phyloP scores from a whole-genome alignment of 2,329 filamentous ascomycete species.

The Penicillium thymicola region DNA sequence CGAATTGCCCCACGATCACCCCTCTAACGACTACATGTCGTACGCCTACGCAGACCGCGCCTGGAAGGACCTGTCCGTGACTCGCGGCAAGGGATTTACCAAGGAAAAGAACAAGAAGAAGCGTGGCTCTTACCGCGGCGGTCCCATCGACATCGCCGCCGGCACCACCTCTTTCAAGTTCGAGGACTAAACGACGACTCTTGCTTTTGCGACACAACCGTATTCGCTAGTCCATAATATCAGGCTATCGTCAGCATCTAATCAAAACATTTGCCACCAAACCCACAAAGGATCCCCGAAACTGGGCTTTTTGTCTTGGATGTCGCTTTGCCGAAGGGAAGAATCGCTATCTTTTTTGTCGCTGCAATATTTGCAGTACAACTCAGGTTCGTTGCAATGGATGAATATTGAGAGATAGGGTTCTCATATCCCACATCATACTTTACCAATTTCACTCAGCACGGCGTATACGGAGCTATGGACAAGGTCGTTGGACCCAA shows the following conservation, averaged over 20 bases:
- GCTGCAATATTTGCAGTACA: not conserved
- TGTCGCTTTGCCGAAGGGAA: not conserved
- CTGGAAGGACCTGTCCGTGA: conserved; percentile 82
- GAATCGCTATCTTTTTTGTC: not conserved
- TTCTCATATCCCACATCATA: not conserved
- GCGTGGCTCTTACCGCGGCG: conserved; percentile 84
- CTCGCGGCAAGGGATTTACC: conserved; percentile 93
- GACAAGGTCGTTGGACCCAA: conserved; percentile 1
- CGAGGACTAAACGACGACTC: conserved; percentile 62
- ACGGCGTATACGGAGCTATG: conserved; percentile 18
- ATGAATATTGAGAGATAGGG: not conserved
- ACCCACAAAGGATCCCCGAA: not conserved
- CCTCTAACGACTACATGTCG: conserved; percentile 75
- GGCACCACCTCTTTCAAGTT: conserved; percentile 85
- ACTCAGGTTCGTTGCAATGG: not conserved
- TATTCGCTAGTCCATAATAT: conserved; percentile 4
- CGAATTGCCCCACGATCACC: conserved; percentile 64
- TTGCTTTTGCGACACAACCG: not conserved
- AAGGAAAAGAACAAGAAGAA: conserved; percentile 99
- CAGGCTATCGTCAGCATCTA: not conserved
- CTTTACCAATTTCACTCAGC: conserved; percentile 13
- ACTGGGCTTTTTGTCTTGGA: conserved; percentile 2
- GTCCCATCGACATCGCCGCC: conserved; percentile 75
- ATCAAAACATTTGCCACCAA: not conserved
- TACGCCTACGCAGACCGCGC: conserved; percentile 89